A percentile compares a stretch with the other conserved stretches of the same genome.
phyloP scores from a whole-genome alignment of 129 eudicot genomes.

The Mikania micrantha region DNA sequence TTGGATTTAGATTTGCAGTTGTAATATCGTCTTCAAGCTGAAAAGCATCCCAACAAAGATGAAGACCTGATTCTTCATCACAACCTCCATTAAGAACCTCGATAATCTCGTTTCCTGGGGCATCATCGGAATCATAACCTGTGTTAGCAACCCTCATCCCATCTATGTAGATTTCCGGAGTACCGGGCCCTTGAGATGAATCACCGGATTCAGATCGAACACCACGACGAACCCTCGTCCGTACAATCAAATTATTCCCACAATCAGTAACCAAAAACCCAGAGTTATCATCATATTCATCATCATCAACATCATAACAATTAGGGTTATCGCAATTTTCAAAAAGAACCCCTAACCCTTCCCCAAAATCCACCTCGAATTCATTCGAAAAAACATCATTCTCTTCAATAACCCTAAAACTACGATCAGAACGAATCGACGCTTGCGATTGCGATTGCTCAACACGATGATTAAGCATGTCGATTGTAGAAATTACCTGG shows the following conservation, averaged over 20 bases:
- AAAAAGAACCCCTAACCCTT: constrained; percentile 28
- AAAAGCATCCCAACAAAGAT: constrained; percentile 48
- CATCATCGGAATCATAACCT: constrained; percentile 25
- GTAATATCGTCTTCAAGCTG: constrained; percentile 31
- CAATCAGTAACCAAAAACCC: constrained; percentile 25
- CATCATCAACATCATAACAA: not conserved
- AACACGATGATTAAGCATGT: constrained; percentile 39
- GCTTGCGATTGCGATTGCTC: constrained; percentile 26
- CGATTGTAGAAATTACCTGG: constrained; percentile 39
- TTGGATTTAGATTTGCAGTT: not conserved
- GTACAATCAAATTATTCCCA: constrained; percentile 19
- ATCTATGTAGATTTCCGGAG: not conserved
- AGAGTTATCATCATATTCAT: not conserved
- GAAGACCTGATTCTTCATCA: constrained; percentile 25
- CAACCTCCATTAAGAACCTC: constrained; percentile 9
- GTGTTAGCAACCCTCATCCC: constrained; percentile 25
- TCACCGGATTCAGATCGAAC: constrained; percentile 22
- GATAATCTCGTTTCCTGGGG: not conserved
- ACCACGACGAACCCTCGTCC: constrained; percentile 11
- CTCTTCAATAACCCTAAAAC: constrained; percentile 24
- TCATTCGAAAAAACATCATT: constrained; percentile 19
- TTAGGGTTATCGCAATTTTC: constrained; percentile 4
- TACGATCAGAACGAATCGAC: constrained; percentile 3
- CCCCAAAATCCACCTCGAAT: constrained; percentile 37
- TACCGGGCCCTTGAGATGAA: not conserved